phyloP scores from a whole-genome alignment of 164 flowering plant species.

The Magnolia changhungtana region DNA sequence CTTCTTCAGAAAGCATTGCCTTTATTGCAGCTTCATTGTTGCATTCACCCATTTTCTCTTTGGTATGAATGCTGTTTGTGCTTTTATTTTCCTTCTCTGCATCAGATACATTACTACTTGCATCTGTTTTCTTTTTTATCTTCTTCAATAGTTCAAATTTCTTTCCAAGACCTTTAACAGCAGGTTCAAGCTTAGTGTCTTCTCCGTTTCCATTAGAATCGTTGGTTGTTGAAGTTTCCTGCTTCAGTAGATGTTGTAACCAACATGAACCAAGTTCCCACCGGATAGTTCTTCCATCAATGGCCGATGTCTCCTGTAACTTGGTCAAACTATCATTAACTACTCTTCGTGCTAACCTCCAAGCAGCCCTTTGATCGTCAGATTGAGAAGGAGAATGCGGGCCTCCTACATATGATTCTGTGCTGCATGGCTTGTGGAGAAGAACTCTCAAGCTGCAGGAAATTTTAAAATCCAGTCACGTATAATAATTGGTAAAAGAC shows the following conservation, averaged over 20 bases:
- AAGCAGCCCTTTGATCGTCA: conserved; percentile 38
- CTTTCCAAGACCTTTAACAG: conserved; percentile 84
- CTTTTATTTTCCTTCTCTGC: conserved; percentile 24
- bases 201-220: conserved; percentile 24
- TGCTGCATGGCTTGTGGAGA: conserved; percentile 42
- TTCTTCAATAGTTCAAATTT: conserved; percentile 72
- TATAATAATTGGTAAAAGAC: neutral
- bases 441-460: conserved; percentile 71
- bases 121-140: conserved; percentile 45
- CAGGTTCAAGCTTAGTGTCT: conserved; percentile 32
- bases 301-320: conserved; percentile 33
- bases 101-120: conserved; percentile 19
- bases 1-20: conserved; percentile 58
- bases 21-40: conserved; percentile 37
- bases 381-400: conserved; percentile 24
- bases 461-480: neutral
- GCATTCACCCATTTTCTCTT: conserved; percentile 25
- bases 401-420: conserved; percentile 30
- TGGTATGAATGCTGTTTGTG: conserved; percentile 10
- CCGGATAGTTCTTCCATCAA: conserved; percentile 43
- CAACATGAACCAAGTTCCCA: conserved; percentile 96
- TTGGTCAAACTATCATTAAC: conserved; percentile 55
- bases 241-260: conserved; percentile 84
- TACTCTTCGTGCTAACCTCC: conserved; percentile 37
- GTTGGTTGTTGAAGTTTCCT: conserved; percentile 39